Conservation (phyloP, 805 yeast species). For the Ogataea methylovora region DNA sequence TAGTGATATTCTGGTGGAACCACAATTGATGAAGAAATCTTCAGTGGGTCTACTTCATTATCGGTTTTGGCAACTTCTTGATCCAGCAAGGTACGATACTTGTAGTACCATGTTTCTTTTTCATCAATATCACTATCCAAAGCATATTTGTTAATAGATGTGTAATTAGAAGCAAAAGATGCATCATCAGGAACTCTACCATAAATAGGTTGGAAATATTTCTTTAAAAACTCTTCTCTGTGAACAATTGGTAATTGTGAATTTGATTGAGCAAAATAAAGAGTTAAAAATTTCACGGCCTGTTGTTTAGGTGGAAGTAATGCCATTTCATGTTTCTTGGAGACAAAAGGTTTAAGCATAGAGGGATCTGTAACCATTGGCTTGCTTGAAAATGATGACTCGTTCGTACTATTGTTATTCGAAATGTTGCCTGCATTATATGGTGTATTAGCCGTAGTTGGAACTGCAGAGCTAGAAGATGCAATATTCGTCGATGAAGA, state of each 20-base stretch:
- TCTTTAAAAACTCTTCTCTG: constrained; percentile 63
- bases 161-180: constrained; percentile 51
- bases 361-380: constrained; percentile 1
- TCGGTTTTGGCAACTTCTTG: constrained; percentile 11
- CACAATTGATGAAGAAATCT: constrained; percentile 27
- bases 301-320: constrained; percentile 60
- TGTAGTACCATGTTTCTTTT: constrained; percentile 40
- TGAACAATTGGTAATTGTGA: constrained; percentile 81
- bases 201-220: constrained; percentile 71
- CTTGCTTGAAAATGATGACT: background rate
- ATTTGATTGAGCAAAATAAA: constrained; percentile 73
- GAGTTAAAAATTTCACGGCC: constrained; percentile 58
- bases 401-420: constrained; percentile 3
- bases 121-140: constrained; percentile 20
- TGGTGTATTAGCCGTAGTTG: background rate
- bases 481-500: background rate
- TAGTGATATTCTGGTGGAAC: constrained; percentile 43
- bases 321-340: constrained; percentile 26
- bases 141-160: constrained; percentile 32
- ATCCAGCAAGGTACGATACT: constrained; percentile 30
- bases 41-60: constrained; percentile 21
- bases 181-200: constrained; percentile 52
- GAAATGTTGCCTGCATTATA: background rate
- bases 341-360: background rate
- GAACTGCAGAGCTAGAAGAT: background rate